Percentiles rank a stretch among this genome's conserved stretches.
Conservation (phyloP, 768 basidiomycete genomes). For the Psilocybe sp. region DNA sequence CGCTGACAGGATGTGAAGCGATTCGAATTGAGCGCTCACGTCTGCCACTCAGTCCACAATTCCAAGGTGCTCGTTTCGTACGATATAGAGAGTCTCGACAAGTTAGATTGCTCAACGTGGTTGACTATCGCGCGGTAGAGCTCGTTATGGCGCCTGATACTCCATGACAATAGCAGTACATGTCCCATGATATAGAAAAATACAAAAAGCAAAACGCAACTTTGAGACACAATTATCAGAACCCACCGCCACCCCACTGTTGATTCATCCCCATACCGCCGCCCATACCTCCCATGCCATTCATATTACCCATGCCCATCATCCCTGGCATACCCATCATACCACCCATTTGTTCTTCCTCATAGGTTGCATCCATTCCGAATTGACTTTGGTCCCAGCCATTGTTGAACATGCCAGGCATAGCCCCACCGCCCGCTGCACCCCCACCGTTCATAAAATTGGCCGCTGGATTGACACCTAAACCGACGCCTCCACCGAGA, state of each 20-base stretch:
- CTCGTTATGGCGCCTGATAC: too few species aligned
- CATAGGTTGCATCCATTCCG: conserved; percentile 18
- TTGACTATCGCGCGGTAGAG: too few species aligned
- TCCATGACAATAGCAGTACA: too few species aligned
- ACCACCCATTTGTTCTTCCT: conserved; percentile 18
- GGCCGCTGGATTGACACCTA: conserved; percentile 8
- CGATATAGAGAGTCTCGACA: too few species aligned
- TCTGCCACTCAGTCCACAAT: too few species aligned
- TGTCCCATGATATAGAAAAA: too few species aligned
- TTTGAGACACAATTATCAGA: too few species aligned
- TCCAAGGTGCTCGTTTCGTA: too few species aligned
- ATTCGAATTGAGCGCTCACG: too few species aligned
- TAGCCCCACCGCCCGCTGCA: conserved; percentile 11
- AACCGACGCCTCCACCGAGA: conserved; percentile 4
- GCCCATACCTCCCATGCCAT: conserved; percentile 8
- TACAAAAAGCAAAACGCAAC: too few species aligned
- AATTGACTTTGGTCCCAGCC: conserved; percentile 9
- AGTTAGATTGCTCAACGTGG: too few species aligned
- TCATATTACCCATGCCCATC: conserved; percentile 21
- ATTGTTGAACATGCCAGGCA: conserved; percentile 8
- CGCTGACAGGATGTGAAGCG: too few species aligned
- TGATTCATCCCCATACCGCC: conserved; percentile 15
- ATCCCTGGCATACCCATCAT: conserved; percentile 19
- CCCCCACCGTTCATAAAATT: conserved; percentile 12
- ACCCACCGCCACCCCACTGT: conserved; percentile 16